Base-by-base conservation (phyloP, 164 flowering plant genomes). In the Litsea cubeba region DNA sequence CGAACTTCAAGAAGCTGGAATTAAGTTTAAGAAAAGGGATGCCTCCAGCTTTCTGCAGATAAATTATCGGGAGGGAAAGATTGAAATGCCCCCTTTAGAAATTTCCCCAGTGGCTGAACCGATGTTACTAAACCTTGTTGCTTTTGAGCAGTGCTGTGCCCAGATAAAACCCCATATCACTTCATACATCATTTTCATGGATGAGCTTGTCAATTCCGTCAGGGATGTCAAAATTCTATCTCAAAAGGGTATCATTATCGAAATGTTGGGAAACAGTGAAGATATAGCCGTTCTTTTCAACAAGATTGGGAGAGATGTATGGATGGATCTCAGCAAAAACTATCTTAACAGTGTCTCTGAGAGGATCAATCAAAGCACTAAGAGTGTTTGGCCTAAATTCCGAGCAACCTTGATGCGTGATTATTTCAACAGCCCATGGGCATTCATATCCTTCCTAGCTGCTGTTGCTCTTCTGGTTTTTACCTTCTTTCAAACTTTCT, bases 251-350 rank as follows among this genome's bases (percentile, higher is more conserved):
- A 91, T 91, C 24, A 77, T 91, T 67, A 90, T 90, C 78, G 91
- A 93, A 57, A 88, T 92, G 92, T 87, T 88, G 12, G 97, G 98
- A 17, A 91, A 83, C 71, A 93, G 90, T 74, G 84, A 83, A 0
- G 92, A 88, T 73, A 93, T 93, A 50, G 92, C 97, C 0, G 90
- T 89, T 50, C 83, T 93, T 24, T 90, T 93, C 82, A 91, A 93
- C 75, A 81, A 85, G 0, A 85, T 90, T 3, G 90, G 97, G 75
- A 86, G 84, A 78, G 97, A 93, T 30, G 5, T 30, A 2, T 30
- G 32, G 32, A 30, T 30, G 5, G 2, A 0, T 1, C 32, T 1
- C 32, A 30, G 5, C 1, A 30, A 30, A 30, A 4, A 30, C 32
- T 30, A 30, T 30, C 32, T 30, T 30, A 2, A 4, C 0, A 1